Conservation (phyloP, 495 filamentous ascomycete species). For the Xylaria grammica region DNA sequence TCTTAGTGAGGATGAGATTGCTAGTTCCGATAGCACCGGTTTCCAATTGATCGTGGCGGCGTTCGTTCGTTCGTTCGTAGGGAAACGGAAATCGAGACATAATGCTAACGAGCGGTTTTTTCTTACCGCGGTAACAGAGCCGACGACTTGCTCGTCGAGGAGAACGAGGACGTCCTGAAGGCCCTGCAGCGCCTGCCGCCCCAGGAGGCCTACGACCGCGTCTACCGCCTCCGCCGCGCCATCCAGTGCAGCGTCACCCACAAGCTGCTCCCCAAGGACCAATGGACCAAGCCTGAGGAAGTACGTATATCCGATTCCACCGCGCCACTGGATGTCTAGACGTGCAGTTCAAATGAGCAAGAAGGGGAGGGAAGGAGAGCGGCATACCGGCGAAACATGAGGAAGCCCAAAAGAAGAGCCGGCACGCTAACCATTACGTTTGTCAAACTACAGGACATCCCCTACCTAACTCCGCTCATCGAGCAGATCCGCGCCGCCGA, state of each 20-base stretch:
- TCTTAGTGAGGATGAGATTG: too few species aligned
- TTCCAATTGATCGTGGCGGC: background rate
- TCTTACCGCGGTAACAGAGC: conserved; percentile 56
- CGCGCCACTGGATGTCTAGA: background rate
- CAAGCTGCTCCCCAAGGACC: conserved; percentile 77
- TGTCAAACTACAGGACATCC: conserved; percentile 65
- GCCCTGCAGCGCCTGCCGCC: conserved; percentile 88
- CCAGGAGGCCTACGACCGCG: conserved; percentile 93
- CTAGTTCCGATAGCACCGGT: too few species aligned
- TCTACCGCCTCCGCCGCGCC: conserved; percentile 93
- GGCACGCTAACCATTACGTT: conserved; percentile 27
- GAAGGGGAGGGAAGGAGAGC: background rate
- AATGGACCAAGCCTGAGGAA: conserved; percentile 69
- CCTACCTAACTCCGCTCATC: conserved; percentile 82
- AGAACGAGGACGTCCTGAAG: conserved; percentile 80
- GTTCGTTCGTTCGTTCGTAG: too few species aligned
- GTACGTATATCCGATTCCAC: conserved; percentile 22
- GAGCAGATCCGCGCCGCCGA: conserved; percentile 80
- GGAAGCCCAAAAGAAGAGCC: background rate
- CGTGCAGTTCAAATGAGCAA: too few species aligned
- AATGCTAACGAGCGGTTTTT: conserved; percentile 20
- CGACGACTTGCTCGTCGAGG: conserved; percentile 93
- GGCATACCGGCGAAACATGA: background rate
- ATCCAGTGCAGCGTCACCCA: conserved; percentile 80
- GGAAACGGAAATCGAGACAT: background rate